Conservation (phyloP, 1,284 basidiomycete genomes). For the Apiotrichum mycotoxinovorans region DNA sequence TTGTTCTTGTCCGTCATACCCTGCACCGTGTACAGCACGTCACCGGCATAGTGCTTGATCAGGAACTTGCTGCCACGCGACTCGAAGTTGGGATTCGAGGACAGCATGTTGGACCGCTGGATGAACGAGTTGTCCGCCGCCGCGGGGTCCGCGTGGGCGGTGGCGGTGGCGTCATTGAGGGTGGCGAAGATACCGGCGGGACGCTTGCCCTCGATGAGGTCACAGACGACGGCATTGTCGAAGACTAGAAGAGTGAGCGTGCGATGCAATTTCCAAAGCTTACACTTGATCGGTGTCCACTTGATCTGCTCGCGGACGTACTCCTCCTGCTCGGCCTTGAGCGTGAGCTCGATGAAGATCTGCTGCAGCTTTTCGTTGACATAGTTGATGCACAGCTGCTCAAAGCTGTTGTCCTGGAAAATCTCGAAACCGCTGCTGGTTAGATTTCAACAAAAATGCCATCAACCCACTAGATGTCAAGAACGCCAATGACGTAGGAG, state of each 20-base stretch:
- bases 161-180: conserved; percentile 96
- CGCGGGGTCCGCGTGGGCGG: conserved; percentile 92
- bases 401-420: conserved; percentile 97
- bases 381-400: conserved; percentile 99
- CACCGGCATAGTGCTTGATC: conserved; percentile 93
- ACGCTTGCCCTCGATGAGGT: conserved; percentile 91
- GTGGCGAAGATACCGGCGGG: conserved; percentile 98
- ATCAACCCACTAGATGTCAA: conserved; percentile 82
- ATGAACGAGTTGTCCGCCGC: conserved; percentile 97
- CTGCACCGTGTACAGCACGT: conserved; percentile 94
- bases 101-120: conserved; percentile 77
- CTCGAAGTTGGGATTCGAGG: conserved; percentile 86
- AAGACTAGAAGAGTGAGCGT: conserved; percentile 38
- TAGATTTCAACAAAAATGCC: conserved; percentile 13
- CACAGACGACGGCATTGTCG: conserved; percentile 73
- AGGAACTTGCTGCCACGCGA: conserved; percentile 85
- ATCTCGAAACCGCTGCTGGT: conserved; percentile 78
- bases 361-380: conserved; percentile 99
- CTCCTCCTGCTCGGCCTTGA: conserved; percentile 99
- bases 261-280: not conserved
- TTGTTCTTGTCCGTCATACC: conserved; percentile 99
- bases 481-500: conserved; percentile 88
- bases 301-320: conserved; percentile 98
- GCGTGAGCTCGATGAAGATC: conserved; percentile 97
- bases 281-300: conserved; percentile 95